Evolutionary conservation across 345 rosid genomes (phyloP), one percentile per base, ranked within the genome.

Genomic region (Abelmoschus esculentus): DNA sequence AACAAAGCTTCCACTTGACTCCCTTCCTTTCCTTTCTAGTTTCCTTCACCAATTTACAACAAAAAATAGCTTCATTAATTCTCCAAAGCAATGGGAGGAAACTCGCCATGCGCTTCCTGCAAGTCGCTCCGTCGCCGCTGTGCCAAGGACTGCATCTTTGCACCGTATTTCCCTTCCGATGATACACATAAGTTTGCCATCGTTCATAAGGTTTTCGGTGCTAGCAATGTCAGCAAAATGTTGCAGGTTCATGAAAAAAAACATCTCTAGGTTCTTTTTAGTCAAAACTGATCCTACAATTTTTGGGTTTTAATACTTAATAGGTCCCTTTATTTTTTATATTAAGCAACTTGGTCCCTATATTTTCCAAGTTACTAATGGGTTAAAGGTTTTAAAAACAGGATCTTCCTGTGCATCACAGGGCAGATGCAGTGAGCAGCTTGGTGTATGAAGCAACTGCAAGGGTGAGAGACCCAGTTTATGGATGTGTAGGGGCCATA

Each of bases 161-260:
- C 91, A 1, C 91, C 91, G 66, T 87, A 83, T 78, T 87, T 87
- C 71, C 91, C 89, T 18, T 74, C 91, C 6, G 81, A 81, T 49
- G 89, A 87, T 50, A 87, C 86, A 66, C 85, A 79, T 72, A 87
- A 83, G 78, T 87, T 87, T 31, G 87, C 87, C 74, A 82, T 85
- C 58, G 91, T 87, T 65, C 91, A 87, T 73, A 87, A 85, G 75
- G 86, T 87, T 76, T 87, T 85, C 14, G 91, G 91, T 26, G 89
- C 91, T 9, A 87, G 91, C 81, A 87, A 87, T 61, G 80, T 87
- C 54, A 82, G 86, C 85, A 87, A 83, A 76, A 83, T 85, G 87
- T 70, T 87, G 81, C 91, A 85, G 89, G 91, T 86, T 29, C 62
- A 18, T 54, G 13, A 7, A 42, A 7, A 42, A 34, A 34, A 34